Evolutionary conservation across 2,329 filamentous ascomycete genomes (phyloP).

Genomic region (Aspergillus luchuensis): DNA sequence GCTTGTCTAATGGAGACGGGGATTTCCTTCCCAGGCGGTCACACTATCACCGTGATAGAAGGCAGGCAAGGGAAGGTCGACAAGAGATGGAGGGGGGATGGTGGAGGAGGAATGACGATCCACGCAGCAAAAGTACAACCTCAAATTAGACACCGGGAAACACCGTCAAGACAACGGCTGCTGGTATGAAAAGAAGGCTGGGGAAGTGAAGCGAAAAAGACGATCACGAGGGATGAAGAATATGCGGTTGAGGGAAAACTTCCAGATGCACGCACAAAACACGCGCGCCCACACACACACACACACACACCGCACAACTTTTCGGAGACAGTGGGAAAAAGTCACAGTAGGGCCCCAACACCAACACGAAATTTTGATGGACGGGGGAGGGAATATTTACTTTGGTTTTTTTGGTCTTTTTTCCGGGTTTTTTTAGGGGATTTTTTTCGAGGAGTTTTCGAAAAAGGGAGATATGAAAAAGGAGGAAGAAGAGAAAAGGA

Average conservation of each 20-base stretch:
- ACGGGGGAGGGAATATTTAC: slow-evolving; percentile 27
- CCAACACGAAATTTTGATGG: background rate
- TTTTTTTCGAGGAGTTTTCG: slow-evolving; percentile 35
- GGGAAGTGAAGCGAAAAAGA: slow-evolving; percentile 12
- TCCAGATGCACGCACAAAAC: slow-evolving; percentile 26
- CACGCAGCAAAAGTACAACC: slow-evolving; percentile 16
- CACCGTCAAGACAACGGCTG: background rate
- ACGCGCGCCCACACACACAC: slow-evolving; percentile 24
- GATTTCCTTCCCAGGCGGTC: background rate
- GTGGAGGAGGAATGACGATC: background rate
- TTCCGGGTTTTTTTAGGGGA: slow-evolving; percentile 43
- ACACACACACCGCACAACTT: slow-evolving; percentile 37
- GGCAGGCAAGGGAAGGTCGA: background rate
- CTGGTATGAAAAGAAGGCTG: slow-evolving; percentile 10
- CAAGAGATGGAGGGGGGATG: background rate
- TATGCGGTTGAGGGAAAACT: slow-evolving; percentile 14
- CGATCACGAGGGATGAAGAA: slow-evolving; percentile 21
- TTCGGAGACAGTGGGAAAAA: slow-evolving; percentile 20
- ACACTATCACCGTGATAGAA: slow-evolving; percentile 1
- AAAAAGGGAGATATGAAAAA: slow-evolving; percentile 34
- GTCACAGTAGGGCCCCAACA: slow-evolving; percentile 8
- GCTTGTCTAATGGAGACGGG: background rate
- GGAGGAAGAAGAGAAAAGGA: slow-evolving; percentile 28
- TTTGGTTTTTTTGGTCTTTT: slow-evolving; percentile 39
- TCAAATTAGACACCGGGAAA: slow-evolving; percentile 12